Evolutionary conservation across 176 grass and related monocot genomes (phyloP).

Genomic region (Oryza glaberrima): DNA sequence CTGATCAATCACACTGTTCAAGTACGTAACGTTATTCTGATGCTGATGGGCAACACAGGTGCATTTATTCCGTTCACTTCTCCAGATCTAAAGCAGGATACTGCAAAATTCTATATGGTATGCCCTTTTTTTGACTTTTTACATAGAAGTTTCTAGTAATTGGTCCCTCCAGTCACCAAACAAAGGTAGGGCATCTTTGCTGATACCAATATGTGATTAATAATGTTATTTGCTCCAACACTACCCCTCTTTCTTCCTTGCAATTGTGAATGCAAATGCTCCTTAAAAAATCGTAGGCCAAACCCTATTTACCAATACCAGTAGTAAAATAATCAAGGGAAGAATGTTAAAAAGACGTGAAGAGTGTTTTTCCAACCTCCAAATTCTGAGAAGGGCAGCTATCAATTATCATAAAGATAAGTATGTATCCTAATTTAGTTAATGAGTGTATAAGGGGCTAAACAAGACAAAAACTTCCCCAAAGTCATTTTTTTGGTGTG

Average conservation of each 20-base stretch:
- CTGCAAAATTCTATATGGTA: slow-evolving; percentile 62
- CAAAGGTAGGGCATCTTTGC: not conserved
- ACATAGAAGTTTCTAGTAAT: not conserved
- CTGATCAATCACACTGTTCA: not conserved
- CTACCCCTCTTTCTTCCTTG: not conserved
- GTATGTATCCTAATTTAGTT: too few relatives aligned
- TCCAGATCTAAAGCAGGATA: slow-evolving; percentile 77
- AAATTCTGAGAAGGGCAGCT: too few relatives aligned
- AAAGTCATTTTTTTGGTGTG: too few relatives aligned
- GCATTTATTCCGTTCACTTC: slow-evolving; percentile 79
- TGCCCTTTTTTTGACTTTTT: slow-evolving; percentile 12
- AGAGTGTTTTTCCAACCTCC: too few relatives aligned
- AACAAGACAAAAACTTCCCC: too few relatives aligned
- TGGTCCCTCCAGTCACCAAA: not conserved
- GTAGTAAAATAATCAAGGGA: too few relatives aligned
- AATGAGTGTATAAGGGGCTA: too few relatives aligned
- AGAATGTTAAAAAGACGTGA: not conserved
- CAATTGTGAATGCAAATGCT: not conserved
- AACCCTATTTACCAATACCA: not conserved
- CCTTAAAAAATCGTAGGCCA: not conserved
- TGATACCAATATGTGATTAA: not conserved
- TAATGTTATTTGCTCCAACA: not conserved
- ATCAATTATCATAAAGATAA: too few relatives aligned
- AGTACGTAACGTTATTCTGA: slow-evolving; percentile 21
- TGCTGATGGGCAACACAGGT: slow-evolving; percentile 97